Evolutionary conservation across 2,329 filamentous ascomycete genomes (phyloP).

Genomic region (Mollisia scopiformis): DNA sequence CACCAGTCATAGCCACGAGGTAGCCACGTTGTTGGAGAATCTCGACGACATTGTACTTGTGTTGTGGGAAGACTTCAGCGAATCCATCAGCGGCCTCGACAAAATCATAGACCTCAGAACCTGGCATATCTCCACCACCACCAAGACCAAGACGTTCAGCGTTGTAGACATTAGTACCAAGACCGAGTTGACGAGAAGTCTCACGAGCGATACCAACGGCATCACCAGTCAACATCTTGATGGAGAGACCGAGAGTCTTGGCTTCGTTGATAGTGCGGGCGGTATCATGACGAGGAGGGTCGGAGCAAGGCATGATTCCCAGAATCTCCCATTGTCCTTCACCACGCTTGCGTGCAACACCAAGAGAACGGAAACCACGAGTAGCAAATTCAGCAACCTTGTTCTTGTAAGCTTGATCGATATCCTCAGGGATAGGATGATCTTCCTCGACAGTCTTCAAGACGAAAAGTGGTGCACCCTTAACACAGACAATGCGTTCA

Average conservation of each 20-base stretch:
- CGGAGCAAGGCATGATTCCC: conserved; percentile 92
- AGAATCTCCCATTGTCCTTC: conserved; percentile 86
- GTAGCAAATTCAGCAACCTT: conserved; percentile 90
- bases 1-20: conserved; percentile 94
- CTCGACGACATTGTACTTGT: conserved; percentile 94
- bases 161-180: conserved; percentile 93
- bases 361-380: conserved; percentile 91
- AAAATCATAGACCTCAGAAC: conserved; percentile 93
- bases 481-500: conserved; percentile 85
- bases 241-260: conserved; percentile 82
- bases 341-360: conserved; percentile 87
- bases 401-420: conserved; percentile 87
- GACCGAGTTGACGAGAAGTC: conserved; percentile 87
- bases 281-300: conserved; percentile 89
- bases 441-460: conserved; percentile 87
- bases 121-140: conserved; percentile 89
- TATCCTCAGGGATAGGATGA: conserved; percentile 73
- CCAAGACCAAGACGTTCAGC: conserved; percentile 89
- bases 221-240: conserved; percentile 97
- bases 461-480: conserved; percentile 87
- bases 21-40: conserved; percentile 93
- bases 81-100: conserved; percentile 95
- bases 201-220: conserved; percentile 92
- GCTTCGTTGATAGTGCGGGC: conserved; percentile 89
- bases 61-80: conserved; percentile 91